These are phyloP conservation scores for Quercus berberidifolia DNA, from an alignment of 306 rosid species.

Conservation along the genomic window DNA sequence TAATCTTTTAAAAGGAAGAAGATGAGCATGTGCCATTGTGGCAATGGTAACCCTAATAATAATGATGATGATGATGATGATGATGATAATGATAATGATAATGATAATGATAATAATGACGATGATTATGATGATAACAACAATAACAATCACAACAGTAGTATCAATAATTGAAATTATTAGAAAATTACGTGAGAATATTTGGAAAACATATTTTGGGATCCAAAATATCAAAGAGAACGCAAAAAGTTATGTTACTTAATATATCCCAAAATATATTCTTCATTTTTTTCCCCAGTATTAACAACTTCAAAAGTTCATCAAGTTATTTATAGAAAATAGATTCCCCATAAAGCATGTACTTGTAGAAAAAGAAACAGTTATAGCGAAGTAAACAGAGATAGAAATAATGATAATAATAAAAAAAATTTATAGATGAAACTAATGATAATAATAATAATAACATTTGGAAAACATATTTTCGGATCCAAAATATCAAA, in stretches of 20 bases:
- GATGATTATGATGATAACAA: not conserved
- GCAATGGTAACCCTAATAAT: not conserved
- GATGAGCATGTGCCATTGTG: not conserved
- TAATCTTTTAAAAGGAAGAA: not conserved
- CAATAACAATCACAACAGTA: not conserved
- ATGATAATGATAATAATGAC: not conserved
- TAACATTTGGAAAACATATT: not conserved
- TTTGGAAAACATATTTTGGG: not conserved
- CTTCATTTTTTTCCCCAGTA: not conserved
- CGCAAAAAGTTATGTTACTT: not conserved
- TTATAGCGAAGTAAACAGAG: not conserved
- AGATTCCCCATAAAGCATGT: not conserved
- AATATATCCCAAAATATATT: not conserved
- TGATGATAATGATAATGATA: not conserved
- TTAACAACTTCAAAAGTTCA: not conserved
- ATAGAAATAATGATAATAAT: not conserved
- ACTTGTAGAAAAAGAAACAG: not conserved
- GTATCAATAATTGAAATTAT: not conserved
- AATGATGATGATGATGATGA: not conserved
- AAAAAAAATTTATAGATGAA: too few species aligned
- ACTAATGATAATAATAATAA: not conserved
- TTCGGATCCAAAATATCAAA: not conserved
- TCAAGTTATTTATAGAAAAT: not conserved
- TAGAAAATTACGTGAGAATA: not conserved
- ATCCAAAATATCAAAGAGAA: not conserved